Base-by-base conservation (phyloP, 2,329 filamentous ascomycete species). In the Hypoxylon sp. region DNA sequence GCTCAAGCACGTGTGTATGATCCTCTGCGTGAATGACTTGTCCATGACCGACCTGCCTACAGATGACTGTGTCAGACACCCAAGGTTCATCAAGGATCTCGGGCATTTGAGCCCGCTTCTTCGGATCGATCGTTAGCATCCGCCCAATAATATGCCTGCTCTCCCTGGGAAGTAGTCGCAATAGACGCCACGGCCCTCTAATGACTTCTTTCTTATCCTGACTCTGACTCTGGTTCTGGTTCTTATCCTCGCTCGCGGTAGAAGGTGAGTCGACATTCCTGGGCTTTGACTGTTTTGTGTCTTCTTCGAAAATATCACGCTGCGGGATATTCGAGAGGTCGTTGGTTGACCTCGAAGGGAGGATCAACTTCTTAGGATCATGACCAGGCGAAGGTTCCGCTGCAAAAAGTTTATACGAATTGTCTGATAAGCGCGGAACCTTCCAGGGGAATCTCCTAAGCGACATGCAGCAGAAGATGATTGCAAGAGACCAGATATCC, bases 381-480 rank as follows among this genome's bases (percentile, higher is more conserved):
- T 89, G 87, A 1, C 92, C 92, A 0, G 92, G 92, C 2, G 94
- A 93, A 0, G 95, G 94, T 6, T 92, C 87, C 1, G 96, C 89
- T 13, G 95, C 91, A 78, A 99, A 99, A 1, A 99, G 87, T 75
- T 95, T 94, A 82, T 93, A 99, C 0, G 94, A 97, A 79, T 97
- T 98, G 79, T 99, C 96, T 2, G 93, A 93, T 78, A 94, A 83
- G 44, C 94, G 89, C 3, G 96, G 96, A 37, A 97, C 90, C 82
- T 99, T 99, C 96, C 96, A 99, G 0, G 96, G 96, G 77, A 99
- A 99, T 37, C 96, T 86, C 21, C 96, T 88, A 46, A 99, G 85
- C 4, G 93, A 96, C 96, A 99, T 99, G 84, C 96, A 99, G 81
- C 96, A 98, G 82, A 95, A 99, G 61, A 99, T 98, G 74, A 99